These are phyloP conservation scores for Plasmodium gaboni DNA, from an alignment of 169 alveolate genomes.

Conservation along the genomic window DNA sequence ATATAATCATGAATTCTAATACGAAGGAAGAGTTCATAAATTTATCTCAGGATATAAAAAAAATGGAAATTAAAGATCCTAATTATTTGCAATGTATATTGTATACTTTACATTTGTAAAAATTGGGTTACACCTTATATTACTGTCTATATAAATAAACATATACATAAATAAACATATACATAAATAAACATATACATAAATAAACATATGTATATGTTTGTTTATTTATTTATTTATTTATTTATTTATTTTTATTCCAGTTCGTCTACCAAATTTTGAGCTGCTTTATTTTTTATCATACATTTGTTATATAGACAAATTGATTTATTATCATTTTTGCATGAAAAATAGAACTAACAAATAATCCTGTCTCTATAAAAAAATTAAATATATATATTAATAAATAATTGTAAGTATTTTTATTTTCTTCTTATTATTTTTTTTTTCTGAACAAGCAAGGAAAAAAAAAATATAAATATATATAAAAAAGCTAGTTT, in stretches of 20 bases:
- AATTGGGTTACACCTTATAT: not conserved
- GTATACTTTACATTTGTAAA: conserved; percentile 22
- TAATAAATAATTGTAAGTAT: too few species aligned
- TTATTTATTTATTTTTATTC: too few species aligned
- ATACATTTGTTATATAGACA: not conserved
- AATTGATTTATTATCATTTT: not conserved
- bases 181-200: too few species aligned
- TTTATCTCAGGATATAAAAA: conserved; percentile 25
- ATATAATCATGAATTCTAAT: not conserved
- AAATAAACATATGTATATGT: too few species aligned
- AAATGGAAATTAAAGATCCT: conserved; percentile 25
- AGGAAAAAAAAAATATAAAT: conserved; percentile 1
- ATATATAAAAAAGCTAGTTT: not conserved
- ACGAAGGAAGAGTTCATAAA: conserved; percentile 20
- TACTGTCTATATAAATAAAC: not conserved
- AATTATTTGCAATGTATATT: conserved; percentile 65
- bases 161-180: too few species aligned
- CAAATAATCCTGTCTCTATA: not conserved
- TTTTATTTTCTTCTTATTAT: too few species aligned
- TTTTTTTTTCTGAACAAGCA: conserved; percentile 14
- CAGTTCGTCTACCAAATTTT: too few species aligned
- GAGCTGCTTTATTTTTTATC: too few species aligned
- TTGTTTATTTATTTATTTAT: too few species aligned
- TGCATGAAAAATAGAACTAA: conserved; percentile 4
- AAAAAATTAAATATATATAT: too few species aligned